Evolutionary conservation across 805 yeast species (phyloP), one percentile per base, ranked within the genome.

Genomic region (Clavispora santaluciae): DNA sequence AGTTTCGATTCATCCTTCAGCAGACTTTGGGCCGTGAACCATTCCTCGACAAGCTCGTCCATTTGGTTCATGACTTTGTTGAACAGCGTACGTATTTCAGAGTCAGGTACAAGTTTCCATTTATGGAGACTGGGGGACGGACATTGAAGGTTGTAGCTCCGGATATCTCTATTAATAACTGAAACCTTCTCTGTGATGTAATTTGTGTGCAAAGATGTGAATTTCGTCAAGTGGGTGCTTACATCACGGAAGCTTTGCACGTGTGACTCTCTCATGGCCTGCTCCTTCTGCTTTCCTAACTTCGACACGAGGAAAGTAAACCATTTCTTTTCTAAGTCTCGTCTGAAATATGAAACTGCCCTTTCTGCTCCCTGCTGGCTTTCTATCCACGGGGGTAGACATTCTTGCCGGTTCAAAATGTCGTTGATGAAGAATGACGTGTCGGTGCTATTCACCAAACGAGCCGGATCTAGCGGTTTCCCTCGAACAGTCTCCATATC

Each of bases 331-430:
- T 66, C 72, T 22, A 81, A 40, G 25, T 68, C 68, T 0, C 49
- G 45, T 39, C 89, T 60, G 40, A 86, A 78, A 0, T 53, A 53
- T 2, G 51, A 55, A 7, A 84, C 68, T 26, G 75, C 76, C 2
- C 52, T 44, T 33, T 74, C 72, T 4, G 83, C 76, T 2, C 76
- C 70, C 15, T 76, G 68, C 58, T 86, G 93, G 41, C 77, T 81
- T 51, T 87, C 95, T 26, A 89, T 82, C 96, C 96, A 89, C 0
- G 95, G 95, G 0, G 96, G 95, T 9, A 80, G 66, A 1, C 86
- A 80, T 36, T 86, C 89, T 59, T 89, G 96, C 33, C 77, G 74
- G 46, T 73, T 76, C 42, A 89, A 62, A 34, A 89, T 82, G 46
- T 85, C 79, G 61, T 89, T 89, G 64, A 89, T 61, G 56, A 87